Evolutionary conservation across 139 green algal genomes (phyloP).

Genomic region (Spirogloea muscicola): DNA sequence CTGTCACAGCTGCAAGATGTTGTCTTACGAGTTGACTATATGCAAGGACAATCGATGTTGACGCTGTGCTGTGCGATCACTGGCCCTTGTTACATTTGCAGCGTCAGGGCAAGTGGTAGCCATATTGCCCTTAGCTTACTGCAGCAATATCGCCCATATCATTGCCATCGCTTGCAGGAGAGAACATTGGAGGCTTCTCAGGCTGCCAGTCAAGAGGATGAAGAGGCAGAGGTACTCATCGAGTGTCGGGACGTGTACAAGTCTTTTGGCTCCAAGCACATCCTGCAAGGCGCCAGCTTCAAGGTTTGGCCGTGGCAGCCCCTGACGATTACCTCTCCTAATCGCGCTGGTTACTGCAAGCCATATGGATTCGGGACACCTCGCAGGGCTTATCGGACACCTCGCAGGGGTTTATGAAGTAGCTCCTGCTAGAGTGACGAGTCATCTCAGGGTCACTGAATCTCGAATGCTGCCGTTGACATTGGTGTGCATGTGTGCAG

Average conservation of each 20-base stretch:
- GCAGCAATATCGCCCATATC: too few relatives aligned
- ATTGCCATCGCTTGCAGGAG: too few relatives aligned
- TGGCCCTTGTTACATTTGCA: too few relatives aligned
- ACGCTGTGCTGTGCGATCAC: too few relatives aligned
- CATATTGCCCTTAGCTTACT: too few relatives aligned
- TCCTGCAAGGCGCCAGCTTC: conserved; percentile 86
- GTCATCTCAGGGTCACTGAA: background rate
- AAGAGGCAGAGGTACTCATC: conserved; percentile 76
- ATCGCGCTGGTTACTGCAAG: background rate
- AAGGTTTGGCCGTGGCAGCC: conserved; percentile 43
- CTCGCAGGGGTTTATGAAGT: background rate
- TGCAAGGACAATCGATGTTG: background rate
- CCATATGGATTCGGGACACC: background rate
- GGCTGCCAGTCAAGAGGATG: conserved; percentile 1
- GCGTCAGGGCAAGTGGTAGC: too few relatives aligned
- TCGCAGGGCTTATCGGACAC: background rate
- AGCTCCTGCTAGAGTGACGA: background rate
- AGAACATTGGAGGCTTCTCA: too few relatives aligned
- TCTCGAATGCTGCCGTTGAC: background rate
- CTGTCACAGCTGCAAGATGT: too few relatives aligned
- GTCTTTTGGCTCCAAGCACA: conserved; percentile 86
- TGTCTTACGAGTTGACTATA: too few relatives aligned
- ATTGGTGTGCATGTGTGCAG: conserved; percentile 1
- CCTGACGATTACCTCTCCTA: background rate
- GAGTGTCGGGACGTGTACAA: conserved; percentile 93